Conservation (phyloP, 2,329 filamentous ascomycete species). For the Coniochaeta hoffmannii region DNA sequence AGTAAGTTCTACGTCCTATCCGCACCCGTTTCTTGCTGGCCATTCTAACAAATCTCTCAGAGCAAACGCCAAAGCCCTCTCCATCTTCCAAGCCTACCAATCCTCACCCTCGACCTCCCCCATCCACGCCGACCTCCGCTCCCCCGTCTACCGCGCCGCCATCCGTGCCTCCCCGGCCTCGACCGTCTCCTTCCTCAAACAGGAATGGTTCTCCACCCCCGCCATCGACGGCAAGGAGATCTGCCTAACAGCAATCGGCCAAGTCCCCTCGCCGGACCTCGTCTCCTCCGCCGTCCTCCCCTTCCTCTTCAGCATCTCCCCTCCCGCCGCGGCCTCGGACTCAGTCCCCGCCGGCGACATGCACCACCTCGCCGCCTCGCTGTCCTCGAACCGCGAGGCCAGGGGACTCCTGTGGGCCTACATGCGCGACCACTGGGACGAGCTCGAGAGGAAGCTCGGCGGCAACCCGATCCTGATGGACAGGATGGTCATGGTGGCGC, state of each 20-base stretch:
- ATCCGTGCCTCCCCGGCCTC: constrained; percentile 62
- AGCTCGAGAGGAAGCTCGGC: constrained; percentile 61
- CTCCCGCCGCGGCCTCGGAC: constrained; percentile 38
- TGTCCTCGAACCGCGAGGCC: constrained; percentile 66
- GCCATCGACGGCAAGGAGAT: constrained; percentile 91
- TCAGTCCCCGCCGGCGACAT: constrained; percentile 81
- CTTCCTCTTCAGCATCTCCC: constrained; percentile 69
- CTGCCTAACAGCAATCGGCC: constrained; percentile 67
- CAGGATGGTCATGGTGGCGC: constrained; percentile 71
- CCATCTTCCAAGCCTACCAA: constrained; percentile 74
- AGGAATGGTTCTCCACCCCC: constrained; percentile 75
- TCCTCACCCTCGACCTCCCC: constrained; percentile 58
- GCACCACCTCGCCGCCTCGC: constrained; percentile 68
- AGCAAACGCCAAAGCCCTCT: constrained; percentile 64
- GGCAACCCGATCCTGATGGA: constrained; percentile 83
- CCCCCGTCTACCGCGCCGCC: constrained; percentile 71
- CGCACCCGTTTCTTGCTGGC: no score
- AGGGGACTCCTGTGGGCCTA: constrained; percentile 78
- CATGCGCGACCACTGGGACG: constrained; percentile 75
- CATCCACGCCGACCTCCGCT: constrained; percentile 75
- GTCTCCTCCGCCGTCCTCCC: constrained; percentile 58
- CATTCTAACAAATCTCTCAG: constrained; percentile 10
- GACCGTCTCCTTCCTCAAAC: constrained; percentile 67
- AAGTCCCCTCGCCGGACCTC: constrained; percentile 60
- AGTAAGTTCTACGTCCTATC: constrained; percentile 38